Conservation (phyloP, 2,329 filamentous ascomycete species). For the Exophiala spinifera region DNA sequence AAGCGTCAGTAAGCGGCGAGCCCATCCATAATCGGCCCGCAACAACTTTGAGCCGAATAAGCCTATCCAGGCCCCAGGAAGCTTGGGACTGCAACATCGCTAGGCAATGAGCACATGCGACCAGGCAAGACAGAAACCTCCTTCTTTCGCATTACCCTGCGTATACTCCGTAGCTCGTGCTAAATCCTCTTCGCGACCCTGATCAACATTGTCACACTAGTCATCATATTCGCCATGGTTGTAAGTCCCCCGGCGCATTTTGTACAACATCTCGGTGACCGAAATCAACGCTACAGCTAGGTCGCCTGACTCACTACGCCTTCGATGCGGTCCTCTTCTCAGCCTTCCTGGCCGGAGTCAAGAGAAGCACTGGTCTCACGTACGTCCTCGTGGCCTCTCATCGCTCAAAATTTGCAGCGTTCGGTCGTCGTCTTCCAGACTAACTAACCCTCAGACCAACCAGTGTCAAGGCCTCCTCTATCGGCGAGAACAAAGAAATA, state of each 20-base stretch:
- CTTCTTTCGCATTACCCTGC: background rate
- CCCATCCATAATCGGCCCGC: background rate
- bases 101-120: background rate
- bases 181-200: background rate
- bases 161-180: no score
- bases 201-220: background rate
- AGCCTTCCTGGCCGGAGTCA: slow-evolving; percentile 92
- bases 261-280: background rate
- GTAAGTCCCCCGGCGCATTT: slow-evolving; percentile 50
- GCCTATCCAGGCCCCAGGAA: background rate
- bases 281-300: slow-evolving; percentile 63
- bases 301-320: slow-evolving; percentile 88
- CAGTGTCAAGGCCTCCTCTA: slow-evolving; percentile 83
- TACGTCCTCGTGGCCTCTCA: slow-evolving; percentile 64
- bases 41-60: background rate
- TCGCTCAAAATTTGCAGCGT: slow-evolving; percentile 23
- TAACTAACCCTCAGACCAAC: slow-evolving; percentile 35
- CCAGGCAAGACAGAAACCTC: background rate
- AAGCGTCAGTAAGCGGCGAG: background rate
- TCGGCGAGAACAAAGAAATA: slow-evolving; percentile 78
- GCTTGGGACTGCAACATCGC: background rate
- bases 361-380: slow-evolving; percentile 96
- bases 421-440: slow-evolving; percentile 12
- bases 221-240: slow-evolving; percentile 38
- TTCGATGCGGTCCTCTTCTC: slow-evolving; percentile 95